Conservation (phyloP, 257 asterid species). For the Nicotiana tomentosiformis region DNA sequence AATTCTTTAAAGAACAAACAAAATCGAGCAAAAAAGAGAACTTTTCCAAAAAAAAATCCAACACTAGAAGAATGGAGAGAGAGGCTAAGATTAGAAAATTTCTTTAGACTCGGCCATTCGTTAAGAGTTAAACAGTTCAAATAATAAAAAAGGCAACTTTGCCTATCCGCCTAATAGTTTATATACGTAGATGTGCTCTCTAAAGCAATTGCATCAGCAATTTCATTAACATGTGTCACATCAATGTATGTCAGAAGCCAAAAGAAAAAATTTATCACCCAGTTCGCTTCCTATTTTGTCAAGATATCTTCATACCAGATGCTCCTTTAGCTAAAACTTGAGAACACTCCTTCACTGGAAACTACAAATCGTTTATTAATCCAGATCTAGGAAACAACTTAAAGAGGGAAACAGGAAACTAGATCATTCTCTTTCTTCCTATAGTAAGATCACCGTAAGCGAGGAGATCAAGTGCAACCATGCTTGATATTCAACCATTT, state of each 20-base stretch:
- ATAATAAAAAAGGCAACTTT: background rate
- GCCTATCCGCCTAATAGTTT: background rate
- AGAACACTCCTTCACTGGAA: background rate
- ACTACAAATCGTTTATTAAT: background rate
- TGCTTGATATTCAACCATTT: background rate
- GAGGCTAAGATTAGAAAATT: background rate
- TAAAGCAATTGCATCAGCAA: background rate
- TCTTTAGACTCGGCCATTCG: background rate
- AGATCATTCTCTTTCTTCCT: background rate
- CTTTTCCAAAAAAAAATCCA: background rate
- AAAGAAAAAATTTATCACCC: background rate
- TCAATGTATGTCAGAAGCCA: background rate
- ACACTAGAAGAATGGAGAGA: background rate
- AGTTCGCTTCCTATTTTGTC: background rate
- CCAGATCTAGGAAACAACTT: background rate
- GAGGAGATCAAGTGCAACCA: slow-evolving; percentile 1
- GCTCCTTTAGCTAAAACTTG: slow-evolving; percentile 1
- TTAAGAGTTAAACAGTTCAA: background rate
- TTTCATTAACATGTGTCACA: background rate
- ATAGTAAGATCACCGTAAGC: background rate
- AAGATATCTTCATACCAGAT: background rate
- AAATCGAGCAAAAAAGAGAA: background rate
- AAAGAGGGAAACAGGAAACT: background rate
- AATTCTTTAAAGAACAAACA: background rate
- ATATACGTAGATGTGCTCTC: background rate